Percentiles rank a stretch among this genome's conserved stretches.
Evolutionary conservation across 2,329 filamentous ascomycete genomes (phyloP).

Genomic region (Fusarium fujikuroi): DNA sequence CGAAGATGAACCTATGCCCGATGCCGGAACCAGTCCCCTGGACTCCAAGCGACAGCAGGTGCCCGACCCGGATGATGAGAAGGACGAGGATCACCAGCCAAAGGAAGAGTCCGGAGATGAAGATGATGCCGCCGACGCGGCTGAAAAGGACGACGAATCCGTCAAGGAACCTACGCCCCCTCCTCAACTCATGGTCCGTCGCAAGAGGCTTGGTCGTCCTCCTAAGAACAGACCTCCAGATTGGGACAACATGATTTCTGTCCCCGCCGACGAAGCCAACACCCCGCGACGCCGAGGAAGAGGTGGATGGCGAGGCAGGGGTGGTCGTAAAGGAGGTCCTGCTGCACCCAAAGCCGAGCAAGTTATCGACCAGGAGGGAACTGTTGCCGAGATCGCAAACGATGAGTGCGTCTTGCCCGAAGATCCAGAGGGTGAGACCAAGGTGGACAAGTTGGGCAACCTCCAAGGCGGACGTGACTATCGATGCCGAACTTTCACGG

Average conservation of each 20-base stretch:
- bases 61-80: constrained; percentile 50
- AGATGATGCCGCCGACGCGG: constrained; percentile 48
- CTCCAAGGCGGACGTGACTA: constrained; percentile 89
- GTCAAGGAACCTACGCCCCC: constrained; percentile 64
- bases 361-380: constrained; percentile 92
- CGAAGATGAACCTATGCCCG: constrained; percentile 50
- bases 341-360: constrained; percentile 83
- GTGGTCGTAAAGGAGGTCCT: constrained; percentile 73
- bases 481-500: constrained; percentile 93
- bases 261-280: constrained; percentile 64
- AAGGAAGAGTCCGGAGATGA: constrained; percentile 63
- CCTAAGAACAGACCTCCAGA: constrained; percentile 86
- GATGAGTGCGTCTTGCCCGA: constrained; percentile 92
- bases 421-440: constrained; percentile 88
- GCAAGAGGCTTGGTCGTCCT: constrained; percentile 84
- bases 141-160: constrained; percentile 53
- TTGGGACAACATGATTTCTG: constrained; percentile 74
- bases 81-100: constrained; percentile 61
- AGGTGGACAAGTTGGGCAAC: constrained; percentile 90
- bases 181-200: constrained; percentile 72
- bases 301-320: constrained; percentile 76
- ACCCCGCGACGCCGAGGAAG: constrained; percentile 73
- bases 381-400: constrained; percentile 86
- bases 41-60: constrained; percentile 56
- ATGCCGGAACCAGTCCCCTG: constrained; percentile 45